Base-by-base conservation (phyloP, 306 rosid genomes). In the Prosopis cineraria region DNA sequence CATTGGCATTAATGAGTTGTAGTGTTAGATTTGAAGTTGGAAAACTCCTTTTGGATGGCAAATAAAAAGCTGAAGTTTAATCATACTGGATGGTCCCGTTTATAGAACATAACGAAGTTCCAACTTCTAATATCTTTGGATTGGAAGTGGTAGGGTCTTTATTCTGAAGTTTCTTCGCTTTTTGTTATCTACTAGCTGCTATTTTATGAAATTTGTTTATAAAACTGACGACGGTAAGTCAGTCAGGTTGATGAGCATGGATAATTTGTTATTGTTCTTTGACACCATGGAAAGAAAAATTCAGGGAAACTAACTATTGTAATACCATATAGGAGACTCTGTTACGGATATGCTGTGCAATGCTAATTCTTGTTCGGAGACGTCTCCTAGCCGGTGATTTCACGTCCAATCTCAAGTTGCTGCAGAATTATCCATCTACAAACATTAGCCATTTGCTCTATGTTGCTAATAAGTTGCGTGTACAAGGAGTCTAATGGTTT, bases 351-450 rank as follows among this genome's bases (percentile, higher is more conserved):
- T 96, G 99, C 81, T 93, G 98, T 78, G 98, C 99, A 48, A 96
- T 96, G 99, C 87, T 96, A 79, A 84, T 93, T 77, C 93, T 96
- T 40, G 78, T 93, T 74, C 96, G 99, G 45, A 89, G 93, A 68
- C 97, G 98, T 60, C 90, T 96, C 72, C 88, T 96, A 47, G 99
- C 98, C 0, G 99, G 99, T 27, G 99, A 96, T 96, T 96, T 96
- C 84, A 96, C 99, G 40, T 87, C 97, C 2, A 96, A 93, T 90
- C 99, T 96, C 73, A 96, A 96, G 85, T 83, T 96, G 84, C 90
- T 96, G 75, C 99, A 96, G 75, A 82, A 80, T 74, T 96, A 93
- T 70, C 99, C 99, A 8, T 84, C 98, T 0, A 88, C 99, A 44
- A 96, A 93, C 86, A 96, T 96, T 73, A 86, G 99, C 52, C 99